Percentiles rank a stretch among this genome's conserved stretches.
Evolutionary conservation across 1,139 yeast species (phyloP).

Genomic region (Candida buenavistaensis): DNA sequence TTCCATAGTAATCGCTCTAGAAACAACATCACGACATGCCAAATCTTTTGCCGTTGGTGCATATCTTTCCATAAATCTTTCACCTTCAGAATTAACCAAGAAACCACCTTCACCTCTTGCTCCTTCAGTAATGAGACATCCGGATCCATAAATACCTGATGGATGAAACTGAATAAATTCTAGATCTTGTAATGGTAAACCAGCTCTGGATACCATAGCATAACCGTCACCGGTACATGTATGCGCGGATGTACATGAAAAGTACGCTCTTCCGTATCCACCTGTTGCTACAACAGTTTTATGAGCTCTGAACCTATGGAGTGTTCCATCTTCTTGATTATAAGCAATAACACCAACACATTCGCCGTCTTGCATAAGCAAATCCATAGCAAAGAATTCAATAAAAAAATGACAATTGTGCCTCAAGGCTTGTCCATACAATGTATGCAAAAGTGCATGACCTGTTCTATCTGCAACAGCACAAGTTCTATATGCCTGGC

Average conservation of each 20-base stretch:
- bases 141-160: conserved; percentile 98
- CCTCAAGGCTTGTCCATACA: conserved; percentile 94
- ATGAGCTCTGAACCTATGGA: conserved; percentile 96
- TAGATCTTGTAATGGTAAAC: conserved; percentile 93
- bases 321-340: conserved; percentile 98
- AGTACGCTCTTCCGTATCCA: conserved; percentile 98
- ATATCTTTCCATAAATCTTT: conserved; percentile 98
- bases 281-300: conserved; percentile 97
- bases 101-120: conserved; percentile 99
- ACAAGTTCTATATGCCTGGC: conserved; percentile 98
- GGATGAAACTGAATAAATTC: conserved; percentile 99
- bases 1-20: conserved; percentile 97
- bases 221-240: conserved; percentile 99
- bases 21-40: conserved; percentile 97
- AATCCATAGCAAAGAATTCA: conserved; percentile 94
- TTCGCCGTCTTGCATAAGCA: conserved; percentile 92
- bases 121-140: conserved; percentile 98
- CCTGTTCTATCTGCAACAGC: conserved; percentile 99
- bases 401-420: conserved; percentile 97
- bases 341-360: conserved; percentile 97
- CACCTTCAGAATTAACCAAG: conserved; percentile 94
- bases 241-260: conserved; percentile 98
- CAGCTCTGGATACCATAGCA: conserved; percentile 98
- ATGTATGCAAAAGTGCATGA: conserved; percentile 91
- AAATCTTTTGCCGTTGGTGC: conserved; percentile 98